phyloP scores from a whole-genome alignment of 371 early-diverging fungal genomes.

The Funneliformis caledonium region DNA sequence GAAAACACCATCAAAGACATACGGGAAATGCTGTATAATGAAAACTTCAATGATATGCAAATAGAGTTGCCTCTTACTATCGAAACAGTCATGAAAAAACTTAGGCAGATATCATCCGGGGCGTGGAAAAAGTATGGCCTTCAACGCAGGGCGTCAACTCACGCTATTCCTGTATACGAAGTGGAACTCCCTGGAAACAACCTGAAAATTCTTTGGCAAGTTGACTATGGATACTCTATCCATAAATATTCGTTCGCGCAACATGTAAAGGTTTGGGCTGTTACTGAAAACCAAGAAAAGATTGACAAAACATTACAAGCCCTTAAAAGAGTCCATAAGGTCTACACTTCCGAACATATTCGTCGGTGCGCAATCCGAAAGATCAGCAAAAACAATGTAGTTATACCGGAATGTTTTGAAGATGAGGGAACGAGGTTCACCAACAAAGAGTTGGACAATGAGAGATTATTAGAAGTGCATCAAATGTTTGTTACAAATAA shows the following conservation, averaged over 20 bases:
- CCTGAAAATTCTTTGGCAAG: constrained; percentile 26
- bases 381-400: not conserved
- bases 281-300: not conserved
- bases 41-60: not conserved
- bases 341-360: constrained; percentile 1
- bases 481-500: constrained; percentile 31
- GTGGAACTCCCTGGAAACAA: not conserved
- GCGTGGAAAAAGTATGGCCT: constrained; percentile 1
- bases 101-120: constrained; percentile 16
- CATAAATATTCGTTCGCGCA: not conserved
- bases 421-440: constrained; percentile 5
- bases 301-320: constrained; percentile 9
- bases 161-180: constrained; percentile 15
- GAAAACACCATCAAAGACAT: constrained; percentile 12
- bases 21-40: not conserved
- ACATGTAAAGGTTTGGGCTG: constrained; percentile 27
- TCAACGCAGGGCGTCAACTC: not conserved
- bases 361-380: not conserved
- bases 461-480: constrained; percentile 14
- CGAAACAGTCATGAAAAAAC: constrained; percentile 1
- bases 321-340: not conserved
- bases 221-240: constrained; percentile 28
- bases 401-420: constrained; percentile 11
- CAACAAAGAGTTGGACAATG: not conserved
- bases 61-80: too few relatives aligned